Evolutionary conservation across 306 rosid genomes (phyloP).

Genomic region (Lathyrus tuberosus): DNA sequence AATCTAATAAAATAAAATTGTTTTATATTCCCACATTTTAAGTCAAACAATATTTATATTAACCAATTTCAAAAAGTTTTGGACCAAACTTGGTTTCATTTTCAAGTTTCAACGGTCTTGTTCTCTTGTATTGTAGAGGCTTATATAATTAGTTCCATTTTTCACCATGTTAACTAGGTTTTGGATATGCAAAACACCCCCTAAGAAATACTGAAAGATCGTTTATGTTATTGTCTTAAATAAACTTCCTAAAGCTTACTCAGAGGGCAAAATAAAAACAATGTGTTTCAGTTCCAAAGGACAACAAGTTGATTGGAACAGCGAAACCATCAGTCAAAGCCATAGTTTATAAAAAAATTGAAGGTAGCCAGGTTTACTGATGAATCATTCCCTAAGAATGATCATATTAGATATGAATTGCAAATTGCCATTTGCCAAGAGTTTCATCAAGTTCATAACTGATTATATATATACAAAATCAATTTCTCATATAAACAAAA

Average conservation of each 20-base stretch:
- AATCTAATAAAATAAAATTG: neutral
- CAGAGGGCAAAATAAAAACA: neutral
- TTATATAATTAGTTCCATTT: neutral
- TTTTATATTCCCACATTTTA: neutral
- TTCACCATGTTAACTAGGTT: conserved; percentile 18
- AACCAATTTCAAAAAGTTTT: conserved; percentile 10
- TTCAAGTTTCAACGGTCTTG: neutral
- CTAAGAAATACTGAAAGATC: conserved; percentile 6
- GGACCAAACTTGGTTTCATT: neutral
- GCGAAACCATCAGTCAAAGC: conserved; percentile 1
- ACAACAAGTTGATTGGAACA: neutral
- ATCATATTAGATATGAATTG: neutral
- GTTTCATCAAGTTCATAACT: conserved; percentile 7
- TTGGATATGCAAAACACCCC: conserved; percentile 3
- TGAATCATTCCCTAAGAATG: conserved; percentile 15
- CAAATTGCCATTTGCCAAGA: neutral
- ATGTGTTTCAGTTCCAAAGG: conserved; percentile 19
- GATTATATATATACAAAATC: neutral
- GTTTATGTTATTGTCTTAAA: neutral
- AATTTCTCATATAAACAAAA: neutral
- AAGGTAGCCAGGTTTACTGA: conserved; percentile 4
- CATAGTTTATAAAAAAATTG: neutral
- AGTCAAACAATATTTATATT: neutral
- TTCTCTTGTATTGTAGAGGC: neutral
- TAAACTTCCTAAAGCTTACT: neutral